phyloP scores from a whole-genome alignment of 352 stramenopile genomes.

The Pythium vanterpoolii region DNA sequence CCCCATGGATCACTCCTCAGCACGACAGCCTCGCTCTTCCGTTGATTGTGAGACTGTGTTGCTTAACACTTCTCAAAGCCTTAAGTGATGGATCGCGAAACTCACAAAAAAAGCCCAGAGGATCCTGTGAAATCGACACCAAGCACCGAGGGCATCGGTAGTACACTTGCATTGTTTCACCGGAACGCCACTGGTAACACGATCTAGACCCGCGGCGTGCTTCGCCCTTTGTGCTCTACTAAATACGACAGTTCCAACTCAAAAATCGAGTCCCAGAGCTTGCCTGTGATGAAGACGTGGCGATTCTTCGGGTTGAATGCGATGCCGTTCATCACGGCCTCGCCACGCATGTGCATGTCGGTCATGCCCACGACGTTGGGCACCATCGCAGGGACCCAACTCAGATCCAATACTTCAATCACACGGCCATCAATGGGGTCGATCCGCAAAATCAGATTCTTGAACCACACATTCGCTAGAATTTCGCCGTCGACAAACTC shows the following conservation, averaged over 20 bases:
- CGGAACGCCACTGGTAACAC: too few relatives aligned
- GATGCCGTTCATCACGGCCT: conserved; percentile 90
- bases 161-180: too few relatives aligned
- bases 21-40: too few relatives aligned
- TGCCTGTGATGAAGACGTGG: conserved; percentile 76
- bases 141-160: too few relatives aligned
- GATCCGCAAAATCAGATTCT: conserved; percentile 75
- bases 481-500: conserved; percentile 83
- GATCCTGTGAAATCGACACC: too few relatives aligned
- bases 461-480: conserved; percentile 87
- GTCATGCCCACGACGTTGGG: conserved; percentile 27
- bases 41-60: too few relatives aligned
- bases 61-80: too few relatives aligned
- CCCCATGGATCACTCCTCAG: too few relatives aligned
- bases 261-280: conserved; percentile 85
- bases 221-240: too few relatives aligned
- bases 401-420: conserved; percentile 67
- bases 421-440: conserved; percentile 60
- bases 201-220: too few relatives aligned
- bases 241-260: conserved; percentile 72
- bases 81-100: too few relatives aligned
- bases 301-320: conserved; percentile 58
- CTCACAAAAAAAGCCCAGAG: too few relatives aligned
- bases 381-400: conserved; percentile 56
- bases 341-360: conserved; percentile 29